Percentiles rank a stretch among this genome's conserved stretches.
Evolutionary conservation across 305 asterid genomes (phyloP).

Genomic region (Rubia tinctorum): DNA sequence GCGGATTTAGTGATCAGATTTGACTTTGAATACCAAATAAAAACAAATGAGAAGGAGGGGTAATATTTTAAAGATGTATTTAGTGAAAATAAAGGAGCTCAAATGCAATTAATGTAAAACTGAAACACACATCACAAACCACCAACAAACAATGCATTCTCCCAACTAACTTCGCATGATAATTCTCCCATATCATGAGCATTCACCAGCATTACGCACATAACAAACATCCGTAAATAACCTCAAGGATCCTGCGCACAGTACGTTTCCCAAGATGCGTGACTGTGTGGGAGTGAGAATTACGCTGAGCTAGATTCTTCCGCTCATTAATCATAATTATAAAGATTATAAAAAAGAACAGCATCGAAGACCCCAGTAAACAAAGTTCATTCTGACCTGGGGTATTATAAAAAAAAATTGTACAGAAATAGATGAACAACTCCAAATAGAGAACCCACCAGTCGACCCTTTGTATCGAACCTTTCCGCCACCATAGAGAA

Average conservation of each 20-base stretch:
- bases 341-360: neutral
- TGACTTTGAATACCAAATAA: too few relatives aligned
- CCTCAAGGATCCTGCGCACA: too few relatives aligned
- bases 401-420: too few relatives aligned
- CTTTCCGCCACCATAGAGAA: too few relatives aligned
- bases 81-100: neutral
- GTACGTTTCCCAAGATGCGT: neutral
- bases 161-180: neutral
- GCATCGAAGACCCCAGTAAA: too few relatives aligned
- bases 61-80: neutral
- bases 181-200: too few relatives aligned
- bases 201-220: constrained; percentile 1
- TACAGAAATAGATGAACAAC: too few relatives aligned
- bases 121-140: neutral
- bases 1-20: too few relatives aligned
- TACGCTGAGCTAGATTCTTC: too few relatives aligned
- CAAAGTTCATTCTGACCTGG: too few relatives aligned
- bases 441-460: too few relatives aligned
- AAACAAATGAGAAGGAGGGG: neutral
- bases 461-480: too few relatives aligned
- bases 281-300: neutral
- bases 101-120: constrained; percentile 1
- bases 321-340: neutral
- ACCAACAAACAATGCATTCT: neutral
- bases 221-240: neutral